phyloP scores from a whole-genome alignment of 768 basidiomycete genomes.

The Trametes cubensis region DNA sequence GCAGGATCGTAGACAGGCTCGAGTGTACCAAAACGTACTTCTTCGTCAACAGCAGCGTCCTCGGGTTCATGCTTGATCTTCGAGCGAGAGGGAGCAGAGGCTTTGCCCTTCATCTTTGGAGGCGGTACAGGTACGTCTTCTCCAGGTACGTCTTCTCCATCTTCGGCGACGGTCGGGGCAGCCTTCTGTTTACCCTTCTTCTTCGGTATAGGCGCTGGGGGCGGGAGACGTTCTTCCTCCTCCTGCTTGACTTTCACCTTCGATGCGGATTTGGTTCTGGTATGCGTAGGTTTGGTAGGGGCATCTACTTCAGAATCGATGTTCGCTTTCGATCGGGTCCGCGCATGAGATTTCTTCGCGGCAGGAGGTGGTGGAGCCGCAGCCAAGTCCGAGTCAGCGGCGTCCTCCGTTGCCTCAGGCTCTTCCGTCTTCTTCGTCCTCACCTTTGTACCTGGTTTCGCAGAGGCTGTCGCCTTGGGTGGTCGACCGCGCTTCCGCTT shows the following conservation, averaged over 20 bases:
- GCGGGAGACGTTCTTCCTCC: constrained; percentile 14
- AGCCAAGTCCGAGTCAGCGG: constrained; percentile 4
- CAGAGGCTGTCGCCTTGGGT: constrained; percentile 8
- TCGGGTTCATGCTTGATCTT: constrained; percentile 27
- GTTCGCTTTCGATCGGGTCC: constrained; percentile 27
- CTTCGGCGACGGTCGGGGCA: neutral
- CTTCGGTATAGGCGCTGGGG: constrained; percentile 8
- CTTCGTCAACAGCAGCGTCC: constrained; percentile 9
- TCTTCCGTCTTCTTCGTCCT: constrained; percentile 16
- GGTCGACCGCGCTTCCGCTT: constrained; percentile 27
- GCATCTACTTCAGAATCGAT: constrained; percentile 25
- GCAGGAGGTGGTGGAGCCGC: constrained; percentile 1
- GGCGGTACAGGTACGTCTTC: constrained; percentile 17
- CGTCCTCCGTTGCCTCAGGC: neutral
- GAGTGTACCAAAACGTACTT: no score
- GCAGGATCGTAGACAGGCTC: constrained; percentile 7
- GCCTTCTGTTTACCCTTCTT: constrained; percentile 22
- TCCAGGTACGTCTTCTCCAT: constrained; percentile 24
- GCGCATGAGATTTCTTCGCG: constrained; percentile 21
- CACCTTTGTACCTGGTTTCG: constrained; percentile 2
- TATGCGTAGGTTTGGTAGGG: constrained; percentile 17
- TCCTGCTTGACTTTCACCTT: constrained; percentile 22
- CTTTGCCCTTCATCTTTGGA: constrained; percentile 17
- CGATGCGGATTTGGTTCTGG: constrained; percentile 19
- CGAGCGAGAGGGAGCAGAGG: constrained; percentile 10